phyloP scores from a whole-genome alignment of 1,284 basidiomycete genomes.

The Phaffia rhodozyma region DNA sequence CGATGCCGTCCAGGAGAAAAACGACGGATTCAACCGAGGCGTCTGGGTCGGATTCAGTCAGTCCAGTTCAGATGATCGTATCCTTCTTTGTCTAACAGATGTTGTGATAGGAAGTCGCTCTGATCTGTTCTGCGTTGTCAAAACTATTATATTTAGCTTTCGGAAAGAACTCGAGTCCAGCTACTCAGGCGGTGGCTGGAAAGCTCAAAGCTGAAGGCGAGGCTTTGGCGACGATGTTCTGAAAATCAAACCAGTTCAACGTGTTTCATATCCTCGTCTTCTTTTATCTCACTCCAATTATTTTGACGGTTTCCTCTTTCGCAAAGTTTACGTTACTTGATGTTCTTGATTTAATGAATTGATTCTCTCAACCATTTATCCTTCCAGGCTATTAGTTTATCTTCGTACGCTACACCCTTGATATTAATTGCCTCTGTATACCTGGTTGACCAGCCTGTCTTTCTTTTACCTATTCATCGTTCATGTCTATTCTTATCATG shows the following conservation, averaged over 20 bases:
- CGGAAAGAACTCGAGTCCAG: neutral
- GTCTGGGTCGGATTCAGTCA: constrained; percentile 87
- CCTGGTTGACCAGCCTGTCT: too few species aligned
- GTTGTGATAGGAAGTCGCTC: neutral
- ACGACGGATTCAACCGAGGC: constrained; percentile 57
- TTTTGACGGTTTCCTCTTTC: too few species aligned
- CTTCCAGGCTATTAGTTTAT: neutral
- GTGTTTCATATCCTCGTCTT: neutral
- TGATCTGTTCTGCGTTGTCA: constrained; percentile 20
- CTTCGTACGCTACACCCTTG: too few species aligned
- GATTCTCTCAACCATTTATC: neutral
- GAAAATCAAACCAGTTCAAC: constrained; percentile 1
- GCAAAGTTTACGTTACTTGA: neutral
- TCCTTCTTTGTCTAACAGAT: neutral
- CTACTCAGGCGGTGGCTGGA: constrained; percentile 4
- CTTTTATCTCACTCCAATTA: neutral
- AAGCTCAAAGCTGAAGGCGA: constrained; percentile 33
- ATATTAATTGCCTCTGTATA: too few species aligned
- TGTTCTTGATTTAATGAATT: neutral
- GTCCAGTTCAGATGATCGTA: constrained; percentile 69
- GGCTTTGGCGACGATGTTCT: constrained; percentile 37
- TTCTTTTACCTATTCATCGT: too few species aligned
- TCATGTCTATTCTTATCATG: too few species aligned
- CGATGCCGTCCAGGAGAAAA: constrained; percentile 77
- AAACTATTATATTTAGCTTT: constrained; percentile 4